Percentiles rank a stretch among this genome's conserved stretches.
These are phyloP conservation scores for Mallotus repandus DNA, from an alignment of 441 rosid species.

Conservation along the genomic window DNA sequence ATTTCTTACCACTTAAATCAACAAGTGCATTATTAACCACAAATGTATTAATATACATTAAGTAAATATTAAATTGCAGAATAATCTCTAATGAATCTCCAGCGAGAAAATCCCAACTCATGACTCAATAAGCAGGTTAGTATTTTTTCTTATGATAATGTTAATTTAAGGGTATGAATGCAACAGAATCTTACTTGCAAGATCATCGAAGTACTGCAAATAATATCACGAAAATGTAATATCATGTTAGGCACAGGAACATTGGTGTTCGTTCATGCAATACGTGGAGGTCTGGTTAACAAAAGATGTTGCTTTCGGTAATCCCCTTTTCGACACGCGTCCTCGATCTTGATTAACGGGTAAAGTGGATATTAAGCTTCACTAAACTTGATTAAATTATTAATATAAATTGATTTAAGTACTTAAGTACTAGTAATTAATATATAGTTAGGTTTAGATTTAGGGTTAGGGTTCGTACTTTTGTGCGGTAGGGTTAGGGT, in stretches of 20 bases:
- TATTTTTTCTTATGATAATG: not conserved
- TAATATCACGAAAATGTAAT: not conserved
- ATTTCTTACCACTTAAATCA: too few species aligned
- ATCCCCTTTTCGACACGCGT: slow-evolving; percentile 24
- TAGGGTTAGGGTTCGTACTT: slow-evolving; percentile 20
- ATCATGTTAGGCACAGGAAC: not conserved
- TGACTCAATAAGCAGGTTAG: not conserved
- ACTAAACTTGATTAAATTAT: not conserved
- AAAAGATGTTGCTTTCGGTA: slow-evolving; percentile 25
- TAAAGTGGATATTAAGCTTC: slow-evolving; percentile 13
- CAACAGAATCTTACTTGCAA: not conserved
- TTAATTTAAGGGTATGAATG: too few species aligned
- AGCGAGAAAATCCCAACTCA: not conserved
- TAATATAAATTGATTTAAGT: not conserved
- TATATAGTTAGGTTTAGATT: not conserved
- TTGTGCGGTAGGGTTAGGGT: not conserved
- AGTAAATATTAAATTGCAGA: not conserved
- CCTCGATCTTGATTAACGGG: slow-evolving; percentile 15
- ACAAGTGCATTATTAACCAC: too few species aligned
- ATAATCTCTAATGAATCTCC: too few species aligned
- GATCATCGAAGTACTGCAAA: slow-evolving; percentile 1
- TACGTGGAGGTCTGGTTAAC: slow-evolving; percentile 16
- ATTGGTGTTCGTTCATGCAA: not conserved
- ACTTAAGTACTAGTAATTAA: not conserved
- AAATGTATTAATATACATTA: too few species aligned